Evolutionary conservation across 169 alveolate species (phyloP).

Genomic region (Eimeria brunetti): DNA sequence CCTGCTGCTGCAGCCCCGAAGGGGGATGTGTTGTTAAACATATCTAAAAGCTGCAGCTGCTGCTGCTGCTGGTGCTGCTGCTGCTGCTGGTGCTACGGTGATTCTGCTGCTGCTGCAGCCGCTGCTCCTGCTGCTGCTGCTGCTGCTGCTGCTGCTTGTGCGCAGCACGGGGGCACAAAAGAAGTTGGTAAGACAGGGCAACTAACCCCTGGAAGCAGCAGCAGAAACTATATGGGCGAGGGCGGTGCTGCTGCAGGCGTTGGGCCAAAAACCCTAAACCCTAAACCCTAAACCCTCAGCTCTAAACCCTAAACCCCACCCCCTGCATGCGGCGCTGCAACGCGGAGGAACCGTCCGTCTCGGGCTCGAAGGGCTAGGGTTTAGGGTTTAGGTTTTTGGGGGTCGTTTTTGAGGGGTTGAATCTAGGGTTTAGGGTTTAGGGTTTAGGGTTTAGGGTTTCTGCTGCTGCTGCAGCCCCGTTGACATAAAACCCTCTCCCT

Average conservation of each 20-base stretch:
- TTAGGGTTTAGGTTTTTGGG: too few species aligned
- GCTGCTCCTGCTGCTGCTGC: neutral
- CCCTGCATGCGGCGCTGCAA: neutral
- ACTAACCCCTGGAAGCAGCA: neutral
- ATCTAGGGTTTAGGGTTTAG: too few species aligned
- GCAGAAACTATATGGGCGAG: neutral
- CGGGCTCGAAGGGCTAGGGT: too few species aligned
- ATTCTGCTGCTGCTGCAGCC: neutral
- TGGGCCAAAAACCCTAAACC: neutral
- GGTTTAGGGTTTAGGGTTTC: neutral
- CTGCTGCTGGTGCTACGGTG: neutral
- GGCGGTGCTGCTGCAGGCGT: neutral
- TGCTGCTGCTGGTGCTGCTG: conserved; percentile 55
- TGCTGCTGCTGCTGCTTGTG: neutral
- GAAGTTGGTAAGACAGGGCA: neutral
- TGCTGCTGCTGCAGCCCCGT: conserved; percentile 1
- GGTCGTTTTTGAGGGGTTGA: too few species aligned
- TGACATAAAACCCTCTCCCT: neutral
- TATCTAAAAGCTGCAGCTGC: neutral
- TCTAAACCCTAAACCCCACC: conserved; percentile 26
- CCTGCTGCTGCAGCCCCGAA: conserved; percentile 48
- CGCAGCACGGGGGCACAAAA: neutral
- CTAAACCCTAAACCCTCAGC: neutral
- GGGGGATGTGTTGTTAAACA: conserved; percentile 41
- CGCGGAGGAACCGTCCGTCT: too few species aligned